Evolutionary conservation across 768 basidiomycete genomes (phyloP), one percentile per base, ranked within the genome.

Genomic region (Agaricus subrufescens): DNA sequence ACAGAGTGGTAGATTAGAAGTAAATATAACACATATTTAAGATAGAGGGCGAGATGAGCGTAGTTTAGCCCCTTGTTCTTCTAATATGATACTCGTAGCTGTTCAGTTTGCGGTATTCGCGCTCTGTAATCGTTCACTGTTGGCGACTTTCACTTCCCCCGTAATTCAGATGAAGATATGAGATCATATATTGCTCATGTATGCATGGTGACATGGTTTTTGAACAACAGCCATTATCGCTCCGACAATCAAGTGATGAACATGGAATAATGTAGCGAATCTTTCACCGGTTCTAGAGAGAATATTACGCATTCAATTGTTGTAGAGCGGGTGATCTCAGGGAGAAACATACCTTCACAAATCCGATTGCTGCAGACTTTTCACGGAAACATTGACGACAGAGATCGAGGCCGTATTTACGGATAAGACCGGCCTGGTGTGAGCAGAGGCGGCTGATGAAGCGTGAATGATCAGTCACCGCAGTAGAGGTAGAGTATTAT

Each of bases 311-410:
- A 5, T 8, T 46, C 11, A 31, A 14, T 19, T 14, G 46, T 40
- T 38, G 19, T 12, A 42, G 23, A 10, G 14, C 23, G 29, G 26
- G 15, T 3, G 0, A 11, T 34, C 11, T 34, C 34, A 27, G 19
- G 11, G 25, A 7, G 31, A n/a, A 31, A 50, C 40, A 25, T 14
- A 95, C 94, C 91, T 97, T 97, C 70, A 82, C 78, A 81, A 97
- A 97, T 58, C 94, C 94, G 66, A 97, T 97, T 58, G 89, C 87
- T 64, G 86, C 82, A 51, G 92, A 82, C 78, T 94, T 94, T 80
- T 97, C 94, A 65, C 94, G 90, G 89, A 96, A 97, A 77, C 94
- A 97, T 75, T 97, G 94, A 75, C 94, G 91, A 78, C 94, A 97
- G 65, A 97, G 88, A 78, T 96, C 93, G 63, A 96, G 85, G 56